These are phyloP conservation scores for Bromus sterilis DNA, from an alignment of 176 grass and related monocot species.

Conservation along the genomic window DNA sequence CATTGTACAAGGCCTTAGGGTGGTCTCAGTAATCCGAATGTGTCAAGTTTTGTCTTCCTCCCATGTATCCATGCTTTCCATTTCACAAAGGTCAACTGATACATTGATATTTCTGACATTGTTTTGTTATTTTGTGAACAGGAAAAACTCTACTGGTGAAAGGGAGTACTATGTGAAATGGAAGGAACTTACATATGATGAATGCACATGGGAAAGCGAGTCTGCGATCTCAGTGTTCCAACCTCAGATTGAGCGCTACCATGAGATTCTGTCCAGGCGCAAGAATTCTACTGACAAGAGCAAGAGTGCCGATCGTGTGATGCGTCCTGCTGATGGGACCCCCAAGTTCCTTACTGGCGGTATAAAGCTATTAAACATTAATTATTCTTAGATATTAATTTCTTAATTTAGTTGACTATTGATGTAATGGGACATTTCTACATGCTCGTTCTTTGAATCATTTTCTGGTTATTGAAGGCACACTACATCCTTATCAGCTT, in stretches of 20 bases:
- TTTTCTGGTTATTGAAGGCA: constrained; percentile 53
- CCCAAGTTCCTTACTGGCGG: constrained; percentile 78
- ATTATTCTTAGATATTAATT: constrained; percentile 19
- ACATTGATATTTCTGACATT: constrained; percentile 9
- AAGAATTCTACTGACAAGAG: constrained; percentile 50
- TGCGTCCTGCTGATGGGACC: constrained; percentile 42
- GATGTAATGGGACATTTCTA: not conserved
- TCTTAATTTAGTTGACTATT: constrained; percentile 20
- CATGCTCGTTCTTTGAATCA: constrained; percentile 6
- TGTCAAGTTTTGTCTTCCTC: constrained; percentile 16
- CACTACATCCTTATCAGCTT: constrained; percentile 87
- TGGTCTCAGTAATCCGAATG: not conserved
- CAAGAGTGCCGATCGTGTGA: constrained; percentile 32
- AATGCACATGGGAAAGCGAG: constrained; percentile 91
- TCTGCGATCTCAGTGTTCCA: constrained; percentile 78
- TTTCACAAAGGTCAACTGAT: not conserved
- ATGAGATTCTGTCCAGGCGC: constrained; percentile 54
- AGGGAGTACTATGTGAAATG: constrained; percentile 86
- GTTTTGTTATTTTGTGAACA: constrained; percentile 17
- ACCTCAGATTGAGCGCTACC: constrained; percentile 74
- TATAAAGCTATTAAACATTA: constrained; percentile 27
- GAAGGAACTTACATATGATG: constrained; percentile 96
- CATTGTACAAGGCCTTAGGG: too few species aligned
- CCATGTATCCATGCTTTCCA: not conserved
- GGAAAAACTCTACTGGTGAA: constrained; percentile 53